Evolutionary conservation across 148 eudicot species (phyloP).

Genomic region (Arbutus unedo): DNA sequence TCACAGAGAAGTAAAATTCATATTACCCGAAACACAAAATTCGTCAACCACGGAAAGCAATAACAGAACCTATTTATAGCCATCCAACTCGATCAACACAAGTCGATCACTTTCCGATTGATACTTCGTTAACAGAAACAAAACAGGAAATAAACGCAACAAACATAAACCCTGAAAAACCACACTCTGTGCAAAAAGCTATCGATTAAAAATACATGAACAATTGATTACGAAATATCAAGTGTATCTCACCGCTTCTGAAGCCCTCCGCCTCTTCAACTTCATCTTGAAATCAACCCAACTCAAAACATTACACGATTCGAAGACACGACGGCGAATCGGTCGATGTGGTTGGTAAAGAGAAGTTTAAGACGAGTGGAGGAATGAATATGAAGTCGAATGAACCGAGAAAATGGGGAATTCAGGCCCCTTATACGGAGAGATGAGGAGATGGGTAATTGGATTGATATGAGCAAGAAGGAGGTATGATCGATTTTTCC

Average conservation of each 20-base stretch:
- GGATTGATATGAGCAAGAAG: background rate
- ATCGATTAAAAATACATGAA: background rate
- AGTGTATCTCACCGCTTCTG: constrained; percentile 61
- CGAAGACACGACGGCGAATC: constrained; percentile 5
- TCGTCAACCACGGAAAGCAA: too few species aligned
- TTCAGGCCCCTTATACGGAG: background rate
- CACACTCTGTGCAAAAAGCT: background rate
- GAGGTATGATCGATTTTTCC: background rate
- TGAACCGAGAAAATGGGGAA: background rate
- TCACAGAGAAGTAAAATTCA: too few species aligned
- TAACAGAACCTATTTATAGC: too few species aligned
- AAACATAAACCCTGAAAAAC: constrained; percentile 11
- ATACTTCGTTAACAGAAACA: background rate
- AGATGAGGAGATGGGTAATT: background rate
- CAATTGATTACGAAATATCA: background rate
- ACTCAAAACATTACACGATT: constrained; percentile 36
- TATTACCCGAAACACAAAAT: too few species aligned
- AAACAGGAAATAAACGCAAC: background rate
- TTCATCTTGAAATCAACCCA: constrained; percentile 55
- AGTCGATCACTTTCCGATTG: too few species aligned
- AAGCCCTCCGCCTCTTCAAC: constrained; percentile 69
- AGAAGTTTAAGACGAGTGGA: too few species aligned
- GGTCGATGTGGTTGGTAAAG: constrained; percentile 21
- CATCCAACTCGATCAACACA: too few species aligned
- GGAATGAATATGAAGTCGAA: background rate